Evolutionary conservation across 345 rosid genomes (phyloP).

Genomic region (Schrenkiella parvula): DNA sequence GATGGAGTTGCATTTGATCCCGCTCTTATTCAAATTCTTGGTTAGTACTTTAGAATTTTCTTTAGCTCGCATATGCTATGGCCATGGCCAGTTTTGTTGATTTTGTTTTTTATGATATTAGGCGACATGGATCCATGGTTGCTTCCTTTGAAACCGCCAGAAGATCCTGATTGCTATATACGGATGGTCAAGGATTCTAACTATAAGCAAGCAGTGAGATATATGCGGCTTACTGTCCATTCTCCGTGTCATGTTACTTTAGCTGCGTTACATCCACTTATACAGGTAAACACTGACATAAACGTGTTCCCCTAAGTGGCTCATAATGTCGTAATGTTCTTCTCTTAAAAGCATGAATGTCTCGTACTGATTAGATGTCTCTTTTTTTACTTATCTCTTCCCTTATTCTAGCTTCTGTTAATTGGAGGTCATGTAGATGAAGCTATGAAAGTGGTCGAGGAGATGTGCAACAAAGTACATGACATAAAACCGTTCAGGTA

Average conservation of each 20-base stretch:
- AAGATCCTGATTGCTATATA: constrained; percentile 39
- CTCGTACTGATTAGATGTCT: neutral
- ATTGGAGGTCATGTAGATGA: constrained; percentile 59
- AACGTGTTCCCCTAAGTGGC: neutral
- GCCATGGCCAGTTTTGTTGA: neutral
- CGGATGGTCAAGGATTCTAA: constrained; percentile 36
- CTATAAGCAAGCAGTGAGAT: constrained; percentile 59
- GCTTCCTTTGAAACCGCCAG: constrained; percentile 56
- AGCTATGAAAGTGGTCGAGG: constrained; percentile 56
- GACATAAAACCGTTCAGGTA: constrained; percentile 64
- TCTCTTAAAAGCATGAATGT: neutral
- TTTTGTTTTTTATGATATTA: constrained; percentile 13
- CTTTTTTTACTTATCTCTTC: neutral
- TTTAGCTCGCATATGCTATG: neutral
- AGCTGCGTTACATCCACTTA: constrained; percentile 69
- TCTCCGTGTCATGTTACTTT: constrained; percentile 36
- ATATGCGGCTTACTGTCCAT: constrained; percentile 46
- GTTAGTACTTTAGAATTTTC: constrained; percentile 43
- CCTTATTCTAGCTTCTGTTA: constrained; percentile 63
- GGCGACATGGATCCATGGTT: constrained; percentile 68
- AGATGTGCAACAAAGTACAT: constrained; percentile 41
- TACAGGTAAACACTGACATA: constrained; percentile 49
- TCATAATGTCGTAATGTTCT: neutral
- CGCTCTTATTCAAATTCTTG: constrained; percentile 39
- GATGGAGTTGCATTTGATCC: constrained; percentile 38